Conservation (phyloP, 305 asterid genomes). For the Fraxinus dipetala region DNA sequence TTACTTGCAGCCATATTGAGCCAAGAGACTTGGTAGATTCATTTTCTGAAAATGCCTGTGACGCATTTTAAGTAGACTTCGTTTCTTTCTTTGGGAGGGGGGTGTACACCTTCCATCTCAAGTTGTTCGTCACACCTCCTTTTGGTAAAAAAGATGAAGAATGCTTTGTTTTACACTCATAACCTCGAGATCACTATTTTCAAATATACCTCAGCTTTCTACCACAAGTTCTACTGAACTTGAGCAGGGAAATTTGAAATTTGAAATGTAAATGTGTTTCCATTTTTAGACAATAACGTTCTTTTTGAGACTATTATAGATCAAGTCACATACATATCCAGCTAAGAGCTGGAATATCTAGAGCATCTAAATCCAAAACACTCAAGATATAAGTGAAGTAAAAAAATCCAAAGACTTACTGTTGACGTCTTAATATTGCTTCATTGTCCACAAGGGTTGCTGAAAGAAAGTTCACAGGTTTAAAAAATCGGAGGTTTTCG, state of each 20-base stretch:
- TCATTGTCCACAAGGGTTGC: conserved; percentile 71
- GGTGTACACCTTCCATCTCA: neutral
- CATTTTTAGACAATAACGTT: neutral
- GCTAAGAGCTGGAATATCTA: neutral
- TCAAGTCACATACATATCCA: neutral
- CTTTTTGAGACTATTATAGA: neutral
- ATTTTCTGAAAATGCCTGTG: neutral
- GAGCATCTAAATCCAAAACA: conserved; percentile 16
- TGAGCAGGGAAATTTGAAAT: neutral
- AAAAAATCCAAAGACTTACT: conserved; percentile 51
- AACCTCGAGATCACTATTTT: neutral
- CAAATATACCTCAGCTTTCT: neutral
- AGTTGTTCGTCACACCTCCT: neutral
- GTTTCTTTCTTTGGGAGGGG: neutral
- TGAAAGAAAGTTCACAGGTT: conserved; percentile 64
- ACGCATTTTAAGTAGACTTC: neutral
- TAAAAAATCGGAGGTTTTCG: conserved; percentile 74
- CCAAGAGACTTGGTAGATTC: neutral
- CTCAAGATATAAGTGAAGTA: neutral
- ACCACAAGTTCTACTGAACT: neutral
- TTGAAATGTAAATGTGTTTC: neutral
- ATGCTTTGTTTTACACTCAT: neutral
- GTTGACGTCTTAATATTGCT: conserved; percentile 76
- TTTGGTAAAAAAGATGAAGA: neutral
- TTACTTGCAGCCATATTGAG: neutral